phyloP scores from a whole-genome alignment of 805 yeast species.

The Cyberlindnera veronae region DNA sequence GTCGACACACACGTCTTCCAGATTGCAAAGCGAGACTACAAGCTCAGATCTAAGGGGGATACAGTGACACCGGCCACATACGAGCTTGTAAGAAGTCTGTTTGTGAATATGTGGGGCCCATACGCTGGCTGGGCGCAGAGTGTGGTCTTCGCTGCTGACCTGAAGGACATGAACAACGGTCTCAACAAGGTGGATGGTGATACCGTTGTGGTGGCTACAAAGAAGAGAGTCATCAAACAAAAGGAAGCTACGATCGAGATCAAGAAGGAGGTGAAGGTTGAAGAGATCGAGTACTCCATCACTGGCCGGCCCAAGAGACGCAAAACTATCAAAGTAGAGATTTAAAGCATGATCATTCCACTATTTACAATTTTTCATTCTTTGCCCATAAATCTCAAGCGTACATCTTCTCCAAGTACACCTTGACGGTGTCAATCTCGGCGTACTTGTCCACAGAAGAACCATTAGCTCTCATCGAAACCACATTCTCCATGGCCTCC shows the following conservation, averaged over 20 bases:
- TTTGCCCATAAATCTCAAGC: conserved; percentile 10
- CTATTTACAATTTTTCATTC: too few species aligned
- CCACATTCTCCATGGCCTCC: too few species aligned
- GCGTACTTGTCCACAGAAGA: conserved; percentile 30
- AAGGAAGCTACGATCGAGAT: background rate
- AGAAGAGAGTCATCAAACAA: too few species aligned
- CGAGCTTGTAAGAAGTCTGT: conserved; percentile 50
- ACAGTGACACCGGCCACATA: conserved; percentile 30
- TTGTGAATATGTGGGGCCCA: conserved; percentile 74
- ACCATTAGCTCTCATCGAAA: conserved; percentile 44
- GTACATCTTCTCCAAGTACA: conserved; percentile 22
- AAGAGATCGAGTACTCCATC: conserved; percentile 24
- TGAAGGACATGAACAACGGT: conserved; percentile 69
- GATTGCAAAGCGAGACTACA: conserved; percentile 80
- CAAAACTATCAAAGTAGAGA: conserved; percentile 16
- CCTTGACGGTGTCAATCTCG: conserved; percentile 34
- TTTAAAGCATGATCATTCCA: background rate
- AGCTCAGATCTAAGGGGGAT: conserved; percentile 38
- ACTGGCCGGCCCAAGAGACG: conserved; percentile 30
- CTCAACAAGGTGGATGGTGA: conserved; percentile 34
- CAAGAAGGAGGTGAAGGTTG: conserved; percentile 11
- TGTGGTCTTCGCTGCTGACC: conserved; percentile 84
- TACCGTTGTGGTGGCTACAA: conserved; percentile 2
- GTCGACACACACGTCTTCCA: conserved; percentile 94
- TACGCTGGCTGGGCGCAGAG: conserved; percentile 99